Percentiles rank a stretch among this genome's conserved stretches.
phyloP scores from a whole-genome alignment of 371 early-diverging fungal species.

The Haplosporangium sp. region DNA sequence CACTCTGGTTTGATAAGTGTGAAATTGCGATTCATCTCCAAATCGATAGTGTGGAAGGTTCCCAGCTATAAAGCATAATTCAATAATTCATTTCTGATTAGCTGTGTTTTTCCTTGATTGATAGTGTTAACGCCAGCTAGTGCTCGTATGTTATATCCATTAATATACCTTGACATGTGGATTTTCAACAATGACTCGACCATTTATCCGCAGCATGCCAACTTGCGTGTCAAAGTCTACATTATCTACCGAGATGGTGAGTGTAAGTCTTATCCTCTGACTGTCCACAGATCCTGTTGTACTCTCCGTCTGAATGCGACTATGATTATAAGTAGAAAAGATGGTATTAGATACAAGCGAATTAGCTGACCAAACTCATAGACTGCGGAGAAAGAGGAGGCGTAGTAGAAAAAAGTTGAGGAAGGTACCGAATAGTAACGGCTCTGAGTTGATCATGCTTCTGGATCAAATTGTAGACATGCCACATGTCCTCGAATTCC shows the following conservation, averaged over 20 bases:
- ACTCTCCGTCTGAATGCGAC: slow-evolving; percentile 86
- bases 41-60: slow-evolving; percentile 94
- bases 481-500: slow-evolving; percentile 98
- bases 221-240: slow-evolving; percentile 92
- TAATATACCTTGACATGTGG: slow-evolving; percentile 85
- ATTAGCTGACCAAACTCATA: not conserved
- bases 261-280: slow-evolving; percentile 80
- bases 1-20: slow-evolving; percentile 91
- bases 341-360: not conserved
- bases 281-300: slow-evolving; percentile 92
- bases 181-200: slow-evolving; percentile 88
- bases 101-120: not conserved
- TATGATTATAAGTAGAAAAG: slow-evolving; percentile 35
- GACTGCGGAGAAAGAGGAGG: slow-evolving; percentile 3
- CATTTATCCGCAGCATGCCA: slow-evolving; percentile 88
- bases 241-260: slow-evolving; percentile 89
- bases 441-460: slow-evolving; percentile 90
- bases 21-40: slow-evolving; percentile 91
- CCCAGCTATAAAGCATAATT: slow-evolving; percentile 74
- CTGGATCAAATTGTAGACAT: slow-evolving; percentile 93
- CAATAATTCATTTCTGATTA: not conserved
- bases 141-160: not conserved
- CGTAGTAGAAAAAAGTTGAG: slow-evolving; percentile 2
- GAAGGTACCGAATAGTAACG: slow-evolving; percentile 82
- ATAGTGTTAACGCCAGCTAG: not conserved